Conservation (phyloP, 768 basidiomycete species). For the Suillus lakei region DNA sequence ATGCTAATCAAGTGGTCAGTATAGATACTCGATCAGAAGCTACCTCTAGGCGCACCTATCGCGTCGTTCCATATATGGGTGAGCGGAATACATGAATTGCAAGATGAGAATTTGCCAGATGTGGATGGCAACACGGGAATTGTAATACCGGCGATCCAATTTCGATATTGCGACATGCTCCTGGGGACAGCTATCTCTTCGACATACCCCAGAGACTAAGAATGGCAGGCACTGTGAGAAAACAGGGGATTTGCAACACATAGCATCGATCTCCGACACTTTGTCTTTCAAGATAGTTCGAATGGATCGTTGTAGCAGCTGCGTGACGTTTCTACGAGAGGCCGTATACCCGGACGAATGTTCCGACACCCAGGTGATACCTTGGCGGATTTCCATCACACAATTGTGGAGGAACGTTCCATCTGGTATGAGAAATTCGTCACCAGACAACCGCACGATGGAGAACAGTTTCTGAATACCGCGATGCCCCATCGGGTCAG, state of each 20-base stretch:
- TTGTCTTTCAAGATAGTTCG: slow-evolving; percentile 28
- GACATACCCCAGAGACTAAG: slow-evolving; percentile 38
- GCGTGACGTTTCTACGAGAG: slow-evolving; percentile 26
- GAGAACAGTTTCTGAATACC: slow-evolving; percentile 41
- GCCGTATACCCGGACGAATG: slow-evolving; percentile 7
- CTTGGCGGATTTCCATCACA: background rate
- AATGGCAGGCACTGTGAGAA: slow-evolving; percentile 47
- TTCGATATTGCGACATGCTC: slow-evolving; percentile 38
- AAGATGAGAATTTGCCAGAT: slow-evolving; percentile 56
- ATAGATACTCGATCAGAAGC: background rate
- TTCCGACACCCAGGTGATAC: background rate
- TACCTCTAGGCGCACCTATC: slow-evolving; percentile 15
- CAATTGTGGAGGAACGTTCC: slow-evolving; percentile 2
- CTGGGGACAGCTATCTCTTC: slow-evolving; percentile 36
- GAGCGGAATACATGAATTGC: slow-evolving; percentile 32
- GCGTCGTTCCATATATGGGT: slow-evolving; percentile 5
- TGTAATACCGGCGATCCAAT: slow-evolving; percentile 41
- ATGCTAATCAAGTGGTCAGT: background rate
- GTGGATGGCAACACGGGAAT: slow-evolving; percentile 47
- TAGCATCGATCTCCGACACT: slow-evolving; percentile 38
- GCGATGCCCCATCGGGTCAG: slow-evolving; percentile 29
- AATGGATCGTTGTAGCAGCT: slow-evolving; percentile 30
- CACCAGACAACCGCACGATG: slow-evolving; percentile 31
- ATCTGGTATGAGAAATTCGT: slow-evolving; percentile 13
- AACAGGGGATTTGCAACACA: slow-evolving; percentile 32